These are phyloP conservation scores for Taphrina pruni DNA, from an alignment of 1,139 yeast genomes.

Conservation along the genomic window DNA sequence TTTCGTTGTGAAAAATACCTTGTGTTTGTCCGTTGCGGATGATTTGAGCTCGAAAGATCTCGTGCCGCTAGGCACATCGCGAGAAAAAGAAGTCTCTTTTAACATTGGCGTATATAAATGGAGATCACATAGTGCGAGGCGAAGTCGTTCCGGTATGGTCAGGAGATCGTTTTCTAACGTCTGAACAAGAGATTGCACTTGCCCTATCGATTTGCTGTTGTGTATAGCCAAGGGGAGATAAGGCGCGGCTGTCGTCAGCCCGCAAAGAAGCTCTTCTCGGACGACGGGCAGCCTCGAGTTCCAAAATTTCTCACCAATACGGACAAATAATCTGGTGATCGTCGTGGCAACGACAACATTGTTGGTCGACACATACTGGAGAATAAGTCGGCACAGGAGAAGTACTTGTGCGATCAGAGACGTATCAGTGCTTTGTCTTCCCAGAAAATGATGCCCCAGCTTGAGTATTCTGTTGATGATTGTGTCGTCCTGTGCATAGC, in stretches of 20 bases:
- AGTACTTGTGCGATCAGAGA: not conserved
- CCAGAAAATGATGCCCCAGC: not conserved
- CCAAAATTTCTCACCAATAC: slow-evolving; percentile 16
- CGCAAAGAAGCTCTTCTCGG: slow-evolving; percentile 14
- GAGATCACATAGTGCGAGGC: not conserved
- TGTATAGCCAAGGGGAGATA: not conserved
- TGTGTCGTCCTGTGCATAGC: not conserved
- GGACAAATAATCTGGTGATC: not conserved
- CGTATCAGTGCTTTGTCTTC: not conserved
- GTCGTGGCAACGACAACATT: not conserved
- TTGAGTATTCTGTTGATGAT: not conserved
- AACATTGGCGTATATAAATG: not conserved
- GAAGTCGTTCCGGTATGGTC: not conserved
- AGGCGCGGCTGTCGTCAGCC: slow-evolving; percentile 12
- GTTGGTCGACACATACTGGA: not conserved
- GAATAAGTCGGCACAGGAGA: not conserved
- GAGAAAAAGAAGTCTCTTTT: not conserved
- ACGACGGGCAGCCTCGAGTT: not conserved
- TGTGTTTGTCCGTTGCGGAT: not conserved
- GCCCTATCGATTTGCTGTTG: not conserved
- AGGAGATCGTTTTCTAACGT: not conserved
- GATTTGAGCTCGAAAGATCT: not conserved
- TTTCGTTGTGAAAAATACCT: not conserved
- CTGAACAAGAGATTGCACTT: not conserved
- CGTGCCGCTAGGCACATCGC: not conserved